A percentile compares a stretch with the other conserved stretches of the same genome.
phyloP scores from a whole-genome alignment of 345 rosid genomes.

The Gossypioides kirkii region DNA sequence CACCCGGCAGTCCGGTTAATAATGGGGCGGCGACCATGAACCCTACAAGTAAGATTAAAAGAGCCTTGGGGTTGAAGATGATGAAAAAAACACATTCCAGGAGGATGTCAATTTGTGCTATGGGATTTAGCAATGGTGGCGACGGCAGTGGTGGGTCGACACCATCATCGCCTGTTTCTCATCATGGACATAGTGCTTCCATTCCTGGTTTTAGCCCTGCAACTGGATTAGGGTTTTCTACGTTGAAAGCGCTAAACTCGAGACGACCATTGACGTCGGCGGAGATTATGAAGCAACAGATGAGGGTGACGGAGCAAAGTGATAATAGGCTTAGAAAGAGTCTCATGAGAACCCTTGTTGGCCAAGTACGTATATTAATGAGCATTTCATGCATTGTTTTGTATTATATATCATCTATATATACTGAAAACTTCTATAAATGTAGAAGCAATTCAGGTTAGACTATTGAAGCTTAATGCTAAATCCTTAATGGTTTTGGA shows the following conservation, averaged over 20 bases:
- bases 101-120: constrained; percentile 43
- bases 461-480: not conserved
- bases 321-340: constrained; percentile 80
- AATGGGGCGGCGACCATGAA: constrained; percentile 57
- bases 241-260: constrained; percentile 38
- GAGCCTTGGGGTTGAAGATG: constrained; percentile 72
- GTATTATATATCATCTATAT: too few species aligned
- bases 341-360: constrained; percentile 79
- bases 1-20: constrained; percentile 24
- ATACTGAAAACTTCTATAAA: too few species aligned
- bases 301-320: constrained; percentile 83
- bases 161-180: constrained; percentile 48
- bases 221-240: constrained; percentile 26
- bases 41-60: constrained; percentile 65
- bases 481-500: not conserved
- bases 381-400: not conserved
- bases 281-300: constrained; percentile 88
- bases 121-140: constrained; percentile 22
- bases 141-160: constrained; percentile 27
- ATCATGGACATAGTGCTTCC: not conserved
- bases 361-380: constrained; percentile 31
- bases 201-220: constrained; percentile 26
- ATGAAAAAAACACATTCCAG: constrained; percentile 64
- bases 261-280: constrained; percentile 75
- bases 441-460: too few species aligned